Percentiles rank a stretch among this genome's conserved stretches.
These are phyloP conservation scores for Exophiala sideris DNA, from an alignment of 2,329 filamentous ascomycete genomes.

Conservation along the genomic window DNA sequence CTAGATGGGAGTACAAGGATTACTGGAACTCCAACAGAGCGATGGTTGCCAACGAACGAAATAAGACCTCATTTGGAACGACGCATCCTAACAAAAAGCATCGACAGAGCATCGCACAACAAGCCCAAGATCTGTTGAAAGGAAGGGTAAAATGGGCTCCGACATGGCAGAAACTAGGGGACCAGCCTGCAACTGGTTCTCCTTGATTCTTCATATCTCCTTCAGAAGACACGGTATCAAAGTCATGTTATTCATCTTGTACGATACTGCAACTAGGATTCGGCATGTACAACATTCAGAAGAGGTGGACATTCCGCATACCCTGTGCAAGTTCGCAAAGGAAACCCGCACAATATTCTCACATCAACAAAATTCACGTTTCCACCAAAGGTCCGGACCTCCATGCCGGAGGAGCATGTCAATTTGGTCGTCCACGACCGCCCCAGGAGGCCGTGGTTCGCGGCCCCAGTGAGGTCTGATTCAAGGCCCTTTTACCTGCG, in stretches of 20 bases:
- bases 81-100: slow-evolving; percentile 41
- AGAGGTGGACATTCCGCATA: too few relatives aligned
- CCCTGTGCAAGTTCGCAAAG: too few relatives aligned
- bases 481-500: too few relatives aligned
- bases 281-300: too few relatives aligned
- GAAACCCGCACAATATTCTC: too few relatives aligned
- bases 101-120: slow-evolving; percentile 50
- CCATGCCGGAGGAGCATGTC: too few relatives aligned
- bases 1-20: slow-evolving; percentile 61
- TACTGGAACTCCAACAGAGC: slow-evolving; percentile 53
- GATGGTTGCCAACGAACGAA: slow-evolving; percentile 40
- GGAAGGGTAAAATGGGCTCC: slow-evolving; percentile 61
- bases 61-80: slow-evolving; percentile 35
- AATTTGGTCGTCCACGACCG: too few relatives aligned
- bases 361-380: too few relatives aligned
- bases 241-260: background rate
- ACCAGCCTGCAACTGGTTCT: slow-evolving; percentile 14
- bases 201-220: background rate
- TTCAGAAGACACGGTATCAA: background rate
- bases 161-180: slow-evolving; percentile 42
- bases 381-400: too few relatives aligned
- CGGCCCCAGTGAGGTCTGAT: too few relatives aligned
- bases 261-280: background rate
- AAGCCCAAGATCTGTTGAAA: slow-evolving; percentile 58
- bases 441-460: too few relatives aligned